Conservation (phyloP, 345 rosid species). For the Syzygium jambos region DNA sequence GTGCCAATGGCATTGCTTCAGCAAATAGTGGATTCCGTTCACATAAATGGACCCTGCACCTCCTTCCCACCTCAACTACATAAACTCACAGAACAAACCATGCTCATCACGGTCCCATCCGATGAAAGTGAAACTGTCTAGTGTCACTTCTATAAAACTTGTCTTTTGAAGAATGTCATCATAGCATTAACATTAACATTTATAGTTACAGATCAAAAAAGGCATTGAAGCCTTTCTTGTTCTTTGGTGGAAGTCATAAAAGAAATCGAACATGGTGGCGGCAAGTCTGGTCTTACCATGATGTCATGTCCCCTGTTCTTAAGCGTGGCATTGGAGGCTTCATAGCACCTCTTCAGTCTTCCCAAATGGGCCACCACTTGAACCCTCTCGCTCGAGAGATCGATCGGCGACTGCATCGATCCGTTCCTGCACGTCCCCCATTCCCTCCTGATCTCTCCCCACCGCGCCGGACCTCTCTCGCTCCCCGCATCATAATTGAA, state of each 20-base stretch:
- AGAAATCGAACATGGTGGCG: not conserved
- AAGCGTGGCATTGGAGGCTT: slow-evolving; percentile 46
- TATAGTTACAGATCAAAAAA: not conserved
- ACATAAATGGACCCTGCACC: slow-evolving; percentile 35
- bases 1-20: slow-evolving; percentile 52
- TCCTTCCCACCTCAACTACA: slow-evolving; percentile 42
- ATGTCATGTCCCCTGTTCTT: slow-evolving; percentile 84
- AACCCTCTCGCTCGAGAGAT: slow-evolving; percentile 49
- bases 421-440: slow-evolving; percentile 64
- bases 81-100: not conserved
- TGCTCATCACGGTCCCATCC: not conserved
- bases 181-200: not conserved
- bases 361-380: slow-evolving; percentile 36
- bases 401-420: slow-evolving; percentile 80
- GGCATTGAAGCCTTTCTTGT: not conserved
- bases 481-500: slow-evolving; percentile 31
- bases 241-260: not conserved
- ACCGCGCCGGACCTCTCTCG: slow-evolving; percentile 47
- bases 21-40: slow-evolving; percentile 30
- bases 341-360: slow-evolving; percentile 40
- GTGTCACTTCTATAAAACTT: not conserved
- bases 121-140: not conserved
- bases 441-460: slow-evolving; percentile 64
- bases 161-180: not conserved
- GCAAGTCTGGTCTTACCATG: slow-evolving; percentile 32